A percentile compares a stretch with the other conserved stretches of the same genome.
Evolutionary conservation across 345 rosid genomes (phyloP).

Genomic region (Heritiera fomes): DNA sequence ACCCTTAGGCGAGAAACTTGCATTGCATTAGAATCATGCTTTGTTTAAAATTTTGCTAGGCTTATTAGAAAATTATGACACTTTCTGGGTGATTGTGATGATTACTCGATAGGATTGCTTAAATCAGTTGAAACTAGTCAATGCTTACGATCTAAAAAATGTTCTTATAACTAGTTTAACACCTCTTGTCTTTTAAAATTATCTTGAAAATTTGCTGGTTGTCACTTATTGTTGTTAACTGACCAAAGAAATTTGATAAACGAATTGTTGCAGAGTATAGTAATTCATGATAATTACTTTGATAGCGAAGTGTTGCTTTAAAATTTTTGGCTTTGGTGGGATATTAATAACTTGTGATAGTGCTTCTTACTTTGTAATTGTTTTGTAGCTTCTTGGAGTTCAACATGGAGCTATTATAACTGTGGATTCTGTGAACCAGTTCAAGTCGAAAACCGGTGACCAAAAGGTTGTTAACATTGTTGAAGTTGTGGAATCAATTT

Average conservation of each 20-base stretch:
- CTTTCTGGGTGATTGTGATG: background rate
- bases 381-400: slow-evolving; percentile 45
- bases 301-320: background rate
- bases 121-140: background rate
- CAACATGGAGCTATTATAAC: slow-evolving; percentile 47
- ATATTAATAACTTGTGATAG: background rate
- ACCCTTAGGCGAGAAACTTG: background rate
- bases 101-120: background rate
- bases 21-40: slow-evolving; percentile 12
- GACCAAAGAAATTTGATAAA: background rate
- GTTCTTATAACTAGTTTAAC: background rate
- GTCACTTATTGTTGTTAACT: background rate
- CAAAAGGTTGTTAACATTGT: slow-evolving; percentile 48
- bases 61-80: background rate
- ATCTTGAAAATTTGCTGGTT: background rate
- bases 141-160: background rate
- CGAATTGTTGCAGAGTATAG: background rate
- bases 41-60: background rate
- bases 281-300: background rate
- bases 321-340: background rate
- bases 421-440: slow-evolving; percentile 60
- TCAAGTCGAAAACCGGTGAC: slow-evolving; percentile 59
- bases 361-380: slow-evolving; percentile 13
- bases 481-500: background rate
- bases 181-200: background rate